Percentiles rank a stretch among this genome's conserved stretches.
These are phyloP conservation scores for Tulasnella sp. DNA, from an alignment of 768 basidiomycete species.

Conservation along the genomic window DNA sequence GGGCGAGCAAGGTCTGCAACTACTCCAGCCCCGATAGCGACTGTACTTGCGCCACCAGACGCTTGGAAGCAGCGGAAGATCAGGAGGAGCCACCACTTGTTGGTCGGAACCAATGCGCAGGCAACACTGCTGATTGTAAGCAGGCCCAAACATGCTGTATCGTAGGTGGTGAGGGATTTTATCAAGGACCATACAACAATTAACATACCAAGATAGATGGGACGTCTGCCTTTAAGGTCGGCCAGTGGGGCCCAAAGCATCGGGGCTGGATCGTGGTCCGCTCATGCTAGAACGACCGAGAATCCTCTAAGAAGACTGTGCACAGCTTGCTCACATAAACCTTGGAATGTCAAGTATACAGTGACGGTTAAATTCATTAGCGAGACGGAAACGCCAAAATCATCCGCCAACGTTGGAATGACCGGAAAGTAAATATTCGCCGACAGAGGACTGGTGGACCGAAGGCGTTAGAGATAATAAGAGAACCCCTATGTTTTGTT, in stretches of 20 bases:
- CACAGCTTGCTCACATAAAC: neutral
- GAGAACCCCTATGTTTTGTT: neutral
- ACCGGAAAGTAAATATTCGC: slow-evolving; percentile 32
- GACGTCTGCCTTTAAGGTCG: slow-evolving; percentile 11
- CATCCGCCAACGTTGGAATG: slow-evolving; percentile 28
- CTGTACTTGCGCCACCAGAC: slow-evolving; percentile 67
- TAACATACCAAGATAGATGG: slow-evolving; percentile 19
- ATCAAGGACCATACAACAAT: neutral
- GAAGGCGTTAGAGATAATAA: neutral
- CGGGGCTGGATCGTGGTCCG: slow-evolving; percentile 23
- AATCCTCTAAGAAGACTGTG: neutral
- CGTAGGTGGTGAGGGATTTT: slow-evolving; percentile 22
- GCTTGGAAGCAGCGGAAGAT: slow-evolving; percentile 75
- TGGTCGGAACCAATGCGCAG: slow-evolving; percentile 45
- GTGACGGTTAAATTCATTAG: slow-evolving; percentile 31
- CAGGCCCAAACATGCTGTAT: slow-evolving; percentile 54
- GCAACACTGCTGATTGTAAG: slow-evolving; percentile 60
- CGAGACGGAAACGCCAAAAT: slow-evolving; percentile 26
- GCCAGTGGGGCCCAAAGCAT: slow-evolving; percentile 30
- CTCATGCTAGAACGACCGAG: neutral
- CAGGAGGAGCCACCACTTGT: slow-evolving; percentile 70
- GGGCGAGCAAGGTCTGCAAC: slow-evolving; percentile 69
- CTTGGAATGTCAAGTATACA: slow-evolving; percentile 27
- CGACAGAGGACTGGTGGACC: slow-evolving; percentile 24
- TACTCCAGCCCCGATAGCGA: slow-evolving; percentile 70